These are phyloP conservation scores for Anaeromyces robustus DNA, from an alignment of 192 early-diverging fungal genomes.

Conservation along the genomic window DNA sequence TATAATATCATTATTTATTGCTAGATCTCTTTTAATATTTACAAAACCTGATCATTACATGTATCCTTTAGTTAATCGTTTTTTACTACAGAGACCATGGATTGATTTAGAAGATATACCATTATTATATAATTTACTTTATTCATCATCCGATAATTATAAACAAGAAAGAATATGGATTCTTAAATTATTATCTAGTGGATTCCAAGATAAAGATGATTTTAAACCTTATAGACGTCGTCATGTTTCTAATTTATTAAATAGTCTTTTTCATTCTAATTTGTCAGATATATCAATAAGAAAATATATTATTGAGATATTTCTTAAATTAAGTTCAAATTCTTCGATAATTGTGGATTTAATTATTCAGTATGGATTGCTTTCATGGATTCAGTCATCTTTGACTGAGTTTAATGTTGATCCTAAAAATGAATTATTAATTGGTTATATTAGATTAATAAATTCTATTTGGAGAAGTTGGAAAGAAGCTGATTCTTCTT, in stretches of 20 bases:
- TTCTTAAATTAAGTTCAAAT: conserved; percentile 31
- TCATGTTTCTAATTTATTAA: conserved; percentile 51
- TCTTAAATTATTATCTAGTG: conserved; percentile 38
- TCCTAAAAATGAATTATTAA: neutral
- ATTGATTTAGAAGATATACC: conserved; percentile 71
- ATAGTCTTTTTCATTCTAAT: conserved; percentile 47
- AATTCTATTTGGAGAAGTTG: neutral
- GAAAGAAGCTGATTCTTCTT: neutral
- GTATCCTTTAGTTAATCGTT: conserved; percentile 58
- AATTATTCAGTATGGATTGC: conserved; percentile 39
- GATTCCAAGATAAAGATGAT: conserved; percentile 42
- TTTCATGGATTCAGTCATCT: conserved; percentile 14
- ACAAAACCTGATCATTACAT: conserved; percentile 57
- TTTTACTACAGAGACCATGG: conserved; percentile 50
- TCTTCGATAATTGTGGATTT: conserved; percentile 35
- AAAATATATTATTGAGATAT: conserved; percentile 22
- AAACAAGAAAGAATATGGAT: conserved; percentile 63
- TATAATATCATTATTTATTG: conserved; percentile 48
- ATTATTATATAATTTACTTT: conserved; percentile 65
- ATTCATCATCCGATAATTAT: conserved; percentile 40
- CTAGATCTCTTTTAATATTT: conserved; percentile 39
- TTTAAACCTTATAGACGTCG: conserved; percentile 50
- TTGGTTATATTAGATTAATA: neutral
- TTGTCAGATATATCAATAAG: conserved; percentile 36
- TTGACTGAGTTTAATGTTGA: neutral